Evolutionary conservation across 345 rosid genomes (phyloP), one percentile per base, ranked within the genome.

Genomic region (Eucalyptus lansdowneana): DNA sequence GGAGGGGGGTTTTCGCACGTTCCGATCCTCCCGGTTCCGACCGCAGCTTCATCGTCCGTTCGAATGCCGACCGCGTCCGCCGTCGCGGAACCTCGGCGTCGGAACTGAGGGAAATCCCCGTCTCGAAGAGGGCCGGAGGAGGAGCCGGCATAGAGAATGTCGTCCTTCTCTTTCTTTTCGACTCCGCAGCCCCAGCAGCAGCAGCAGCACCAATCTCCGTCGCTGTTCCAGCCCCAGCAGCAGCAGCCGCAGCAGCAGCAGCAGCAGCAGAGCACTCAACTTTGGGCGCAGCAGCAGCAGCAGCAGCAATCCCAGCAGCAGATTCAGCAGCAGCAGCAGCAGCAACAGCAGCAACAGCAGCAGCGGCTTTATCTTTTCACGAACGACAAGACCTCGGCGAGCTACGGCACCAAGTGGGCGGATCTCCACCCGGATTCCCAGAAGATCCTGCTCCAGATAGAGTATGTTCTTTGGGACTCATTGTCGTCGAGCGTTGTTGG

Each of bases 381-480:
- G 42, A 96, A 93, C 90, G 99, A 98, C 6, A 96, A 92, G 89
- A 92, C 97, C n/a, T 98, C 97, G 86, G 99, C 98, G 62, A 98
- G 22, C 94, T 98, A 96, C 93, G 92, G 98, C 90, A 95, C 99
- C 24, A 96, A 96, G 88, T 98, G 99, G 99, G 94, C 95, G 40
- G 99, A 98, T 96, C 97, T 98, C 88, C 99, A 96, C 90, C 98
- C 98, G 25, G 99, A 97, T 94, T 96, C 98, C 80, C 99, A 97
- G 89, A 98, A 97, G 72, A 50, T 93, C 89, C 92, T 98, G 50
- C 99, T 96, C 56, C 96, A 95, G 90, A 97, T 97, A 62, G 99
- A 97, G 98, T 97, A 94, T 72, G 88, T 21, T 22, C 40, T 47
- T 19, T 9, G 50, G 22, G 49, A 11, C 60, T 42, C 54, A 62